A percentile compares a stretch with the other conserved stretches of the same genome.
phyloP scores from a whole-genome alignment of 495 filamentous ascomycete genomes.

The Glarea lozoyensis region DNA sequence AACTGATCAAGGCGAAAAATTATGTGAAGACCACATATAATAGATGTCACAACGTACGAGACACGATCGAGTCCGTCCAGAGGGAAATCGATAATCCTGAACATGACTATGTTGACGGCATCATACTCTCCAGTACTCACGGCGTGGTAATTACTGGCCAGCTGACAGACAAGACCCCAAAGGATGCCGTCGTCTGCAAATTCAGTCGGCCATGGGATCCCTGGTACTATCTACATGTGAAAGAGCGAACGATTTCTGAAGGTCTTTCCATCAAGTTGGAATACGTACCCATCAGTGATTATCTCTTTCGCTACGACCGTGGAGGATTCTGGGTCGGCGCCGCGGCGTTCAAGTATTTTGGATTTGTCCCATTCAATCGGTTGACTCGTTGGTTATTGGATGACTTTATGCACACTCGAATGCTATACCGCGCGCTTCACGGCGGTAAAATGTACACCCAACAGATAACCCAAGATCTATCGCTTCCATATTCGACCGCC shows the following conservation, averaged over 20 bases:
- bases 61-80: constrained; percentile 26
- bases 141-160: constrained; percentile 42
- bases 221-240: constrained; percentile 42
- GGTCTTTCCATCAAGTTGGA: constrained; percentile 22
- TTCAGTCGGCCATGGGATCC: constrained; percentile 36
- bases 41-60: constrained; percentile 28
- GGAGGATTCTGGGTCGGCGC: constrained; percentile 48
- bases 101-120: constrained; percentile 31
- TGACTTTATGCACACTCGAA: constrained; percentile 51
- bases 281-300: constrained; percentile 38
- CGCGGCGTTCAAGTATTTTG: constrained; percentile 43
- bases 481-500: constrained; percentile 37
- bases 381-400: constrained; percentile 48
- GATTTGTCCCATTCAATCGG: constrained; percentile 38
- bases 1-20: constrained; percentile 37
- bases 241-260: constrained; percentile 18
- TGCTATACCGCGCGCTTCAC: constrained; percentile 50
- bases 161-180: constrained; percentile 19
- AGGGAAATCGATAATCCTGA: constrained; percentile 22
- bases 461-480: constrained; percentile 47
- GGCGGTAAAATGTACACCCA: constrained; percentile 38
- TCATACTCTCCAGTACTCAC: constrained; percentile 36
- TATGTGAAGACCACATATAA: constrained; percentile 46
- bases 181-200: constrained; percentile 27
- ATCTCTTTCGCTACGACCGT: constrained; percentile 50